These are phyloP conservation scores for Alternaria sp. DNA, from an alignment of 2,329 filamentous ascomycete genomes.

Conservation along the genomic window DNA sequence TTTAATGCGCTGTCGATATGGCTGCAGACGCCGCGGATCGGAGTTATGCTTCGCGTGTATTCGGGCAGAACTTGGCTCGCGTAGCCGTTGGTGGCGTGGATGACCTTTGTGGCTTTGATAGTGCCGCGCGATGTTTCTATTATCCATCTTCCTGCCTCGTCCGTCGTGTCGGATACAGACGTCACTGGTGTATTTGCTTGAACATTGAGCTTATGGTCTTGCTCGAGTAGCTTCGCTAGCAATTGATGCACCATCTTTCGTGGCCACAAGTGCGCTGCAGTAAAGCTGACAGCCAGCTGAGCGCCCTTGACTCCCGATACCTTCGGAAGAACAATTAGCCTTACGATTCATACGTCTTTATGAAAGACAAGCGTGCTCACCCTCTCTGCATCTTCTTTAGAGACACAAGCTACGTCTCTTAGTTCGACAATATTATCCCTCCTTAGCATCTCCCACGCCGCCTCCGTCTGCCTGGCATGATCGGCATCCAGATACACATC, in stretches of 20 bases:
- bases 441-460: background rate
- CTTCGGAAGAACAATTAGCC: background rate
- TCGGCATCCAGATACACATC: conserved; percentile 2
- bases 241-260: conserved; percentile 6
- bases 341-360: background rate
- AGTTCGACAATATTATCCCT: background rate
- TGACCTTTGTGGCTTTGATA: background rate
- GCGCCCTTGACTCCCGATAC: conserved; percentile 1
- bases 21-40: conserved; percentile 1
- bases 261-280: conserved; percentile 1
- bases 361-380: background rate
- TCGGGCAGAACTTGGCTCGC: background rate
- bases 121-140: background rate
- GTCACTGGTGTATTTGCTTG: conserved; percentile 1
- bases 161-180: background rate
- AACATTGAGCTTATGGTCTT: background rate
- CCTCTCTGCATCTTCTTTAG: background rate
- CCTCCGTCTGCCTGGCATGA: background rate
- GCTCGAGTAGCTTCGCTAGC: background rate
- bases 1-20: background rate
- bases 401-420: background rate
- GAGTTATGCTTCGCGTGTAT: background rate
- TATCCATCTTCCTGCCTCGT: background rate
- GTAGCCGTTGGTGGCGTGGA: conserved; percentile 4
- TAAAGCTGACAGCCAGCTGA: background rate